phyloP scores from a whole-genome alignment of 768 basidiomycete genomes.

The Termitomyces sp. region DNA sequence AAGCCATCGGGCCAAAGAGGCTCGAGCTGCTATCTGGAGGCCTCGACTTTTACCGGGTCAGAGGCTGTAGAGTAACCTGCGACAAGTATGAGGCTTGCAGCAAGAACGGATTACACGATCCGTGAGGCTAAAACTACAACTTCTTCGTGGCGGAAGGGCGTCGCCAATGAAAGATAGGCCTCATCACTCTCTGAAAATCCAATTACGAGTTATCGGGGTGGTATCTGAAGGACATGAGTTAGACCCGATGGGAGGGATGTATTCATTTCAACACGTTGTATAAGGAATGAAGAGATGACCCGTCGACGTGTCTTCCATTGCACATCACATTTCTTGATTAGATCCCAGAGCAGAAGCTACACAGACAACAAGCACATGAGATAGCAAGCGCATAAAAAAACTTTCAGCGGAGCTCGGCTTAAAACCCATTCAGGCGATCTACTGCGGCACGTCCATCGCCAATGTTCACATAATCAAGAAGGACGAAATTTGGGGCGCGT shows the following conservation, averaged over 20 bases:
- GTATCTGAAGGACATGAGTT: neutral
- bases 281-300: neutral
- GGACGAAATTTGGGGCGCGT: slow-evolving; percentile 39
- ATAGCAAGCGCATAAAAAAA: too few relatives aligned
- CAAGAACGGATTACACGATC: too few relatives aligned
- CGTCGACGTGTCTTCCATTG: neutral
- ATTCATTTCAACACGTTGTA: neutral
- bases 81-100: neutral
- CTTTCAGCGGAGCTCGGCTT: neutral
- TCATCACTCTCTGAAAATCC: too few relatives aligned
- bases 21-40: too few relatives aligned
- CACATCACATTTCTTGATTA: neutral
- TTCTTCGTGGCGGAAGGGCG: neutral
- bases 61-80: neutral
- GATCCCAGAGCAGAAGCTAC: neutral
- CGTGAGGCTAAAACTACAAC: neutral
- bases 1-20: too few relatives aligned
- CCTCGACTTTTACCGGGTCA: neutral
- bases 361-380: neutral
- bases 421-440: slow-evolving; percentile 29
- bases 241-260: too few relatives aligned
- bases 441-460: slow-evolving; percentile 35
- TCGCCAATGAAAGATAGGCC: too few relatives aligned
- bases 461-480: slow-evolving; percentile 42
- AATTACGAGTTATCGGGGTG: neutral